Evolutionary conservation across 441 rosid species (phyloP), one percentile per base, ranked within the genome.

Genomic region (Euphorbia celastroides): DNA sequence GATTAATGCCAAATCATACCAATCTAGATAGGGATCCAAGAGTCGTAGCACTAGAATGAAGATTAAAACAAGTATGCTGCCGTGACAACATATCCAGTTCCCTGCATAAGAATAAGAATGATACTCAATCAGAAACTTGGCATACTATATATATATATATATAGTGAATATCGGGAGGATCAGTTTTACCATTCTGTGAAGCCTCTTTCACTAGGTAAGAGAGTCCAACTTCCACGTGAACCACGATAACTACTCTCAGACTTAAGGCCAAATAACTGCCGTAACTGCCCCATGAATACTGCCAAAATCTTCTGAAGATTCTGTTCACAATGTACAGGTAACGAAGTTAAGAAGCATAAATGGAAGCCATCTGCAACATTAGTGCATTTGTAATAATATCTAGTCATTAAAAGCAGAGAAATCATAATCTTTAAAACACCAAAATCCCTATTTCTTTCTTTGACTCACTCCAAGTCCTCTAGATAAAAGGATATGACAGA

Each of bases 11-110:
- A 31, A 54, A 70, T 71, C 72, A 64, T 75, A 95, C 97, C 93
- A 95, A 75, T 87, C 87, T 80, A 59, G 99, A 95, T 58, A 95
- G 97, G 59, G 99, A 92, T 64, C 88, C 83, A 50, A 92, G 96
- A 10, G 98, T 92, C 62, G 97, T 86, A 54, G 95, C 83, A 75
- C 97, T 90, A 55, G 96, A 90, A 54, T 75, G 88, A 73, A 90
- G 91, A 81, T 90, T 92, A 79, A 88, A 92, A 69, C 90, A 86
- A 25, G 97, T 71, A 70, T 86, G 96, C 62, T 85, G 88, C 77
- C 97, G 83, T 31, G 92, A 85, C 77, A 95, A 80, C 76, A 86
- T 72, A 80, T 95, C 99, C 83, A 90, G 57, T 81, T 95, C 99
- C 99, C 99, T 95, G 69, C 68, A 75, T 62, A 70, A 68, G n/a